Base-by-base conservation (phyloP, 805 yeast genomes). In the Suhomyces sp. region DNA sequence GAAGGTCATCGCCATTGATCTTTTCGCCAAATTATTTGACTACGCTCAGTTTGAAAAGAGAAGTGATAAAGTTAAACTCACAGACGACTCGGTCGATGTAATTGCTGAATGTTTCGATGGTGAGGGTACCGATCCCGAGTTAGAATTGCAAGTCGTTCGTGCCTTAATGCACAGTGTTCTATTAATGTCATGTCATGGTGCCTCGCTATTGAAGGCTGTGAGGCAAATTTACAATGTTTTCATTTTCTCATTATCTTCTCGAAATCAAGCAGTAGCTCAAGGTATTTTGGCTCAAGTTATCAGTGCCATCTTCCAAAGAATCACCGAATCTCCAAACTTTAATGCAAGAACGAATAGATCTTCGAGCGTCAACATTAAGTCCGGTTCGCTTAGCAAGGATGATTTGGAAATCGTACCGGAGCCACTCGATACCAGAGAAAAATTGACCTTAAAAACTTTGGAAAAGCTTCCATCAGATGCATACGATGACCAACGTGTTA, bases 221-320 rank as follows among this genome's bases (percentile, higher is more conserved):
- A 77, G 98, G 58, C 96, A 87, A 52, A 87, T 91, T 18, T 93
- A 93, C 65, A 90, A 88, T 56, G 85, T 95, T 18, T 95, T 91
- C 53, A 82, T 93, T 26, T 74, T 87, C 37, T 88, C 97, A 0
- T 69, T 84, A 40, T 79, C 83, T 13, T 79, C 91, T 3, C 69
- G 84, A 17, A 91, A 88, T 54, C 98, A 93, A 62, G 85, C 88
- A 1, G 81, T 90, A 40, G 98, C 98, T 0, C 98, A 95, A 65
- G 98, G 96, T 1, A 83, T 93, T 6, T 70, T 93, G 46, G 86
- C 95, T 3, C 99, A 93, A 63, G 83, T 91, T 51, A 87, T 93
- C 15, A 80, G 81, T 36, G 80, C 86, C 6, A 82, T 90, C 8
- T 93, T 88, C 63, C 95, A 85, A 43, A 77, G 93, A 43, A 68